These are phyloP conservation scores for Debaryomyces maramus DNA, from an alignment of 805 yeast genomes.

Conservation along the genomic window DNA sequence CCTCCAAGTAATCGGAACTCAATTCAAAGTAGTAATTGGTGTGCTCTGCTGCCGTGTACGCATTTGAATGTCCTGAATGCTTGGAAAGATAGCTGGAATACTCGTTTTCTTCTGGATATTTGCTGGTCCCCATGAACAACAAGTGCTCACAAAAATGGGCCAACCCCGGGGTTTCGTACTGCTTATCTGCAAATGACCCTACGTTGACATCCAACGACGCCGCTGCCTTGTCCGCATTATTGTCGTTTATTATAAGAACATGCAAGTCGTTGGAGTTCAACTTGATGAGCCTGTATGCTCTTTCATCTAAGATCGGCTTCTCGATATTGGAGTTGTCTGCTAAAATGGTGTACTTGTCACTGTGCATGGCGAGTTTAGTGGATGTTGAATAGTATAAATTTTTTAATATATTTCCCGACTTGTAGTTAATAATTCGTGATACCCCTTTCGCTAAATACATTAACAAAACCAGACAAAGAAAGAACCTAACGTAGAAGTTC, in stretches of 20 bases:
- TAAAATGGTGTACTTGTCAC: conserved; percentile 15
- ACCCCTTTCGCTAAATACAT: conserved; percentile 5
- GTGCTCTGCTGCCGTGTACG: conserved; percentile 84
- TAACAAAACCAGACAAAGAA: conserved; percentile 3
- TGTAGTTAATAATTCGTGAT: background rate
- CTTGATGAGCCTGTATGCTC: conserved; percentile 67
- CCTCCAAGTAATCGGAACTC: conserved; percentile 69
- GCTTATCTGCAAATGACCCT: conserved; percentile 72
- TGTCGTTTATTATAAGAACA: conserved; percentile 66
- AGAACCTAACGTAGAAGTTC: conserved; percentile 2
- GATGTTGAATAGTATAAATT: background rate
- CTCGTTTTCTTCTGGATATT: conserved; percentile 74
- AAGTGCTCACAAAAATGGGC: conserved; percentile 73
- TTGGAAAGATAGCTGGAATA: conserved; percentile 72
- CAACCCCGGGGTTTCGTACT: conserved; percentile 59
- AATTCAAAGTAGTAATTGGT: conserved; percentile 92
- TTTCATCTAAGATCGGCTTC: conserved; percentile 65
- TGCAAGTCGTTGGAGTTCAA: conserved; percentile 54
- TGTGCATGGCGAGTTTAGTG: conserved; percentile 3
- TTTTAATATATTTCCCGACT: background rate
- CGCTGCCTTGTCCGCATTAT: conserved; percentile 70
- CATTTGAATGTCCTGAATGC: conserved; percentile 89
- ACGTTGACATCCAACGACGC: conserved; percentile 79
- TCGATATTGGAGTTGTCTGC: conserved; percentile 33
- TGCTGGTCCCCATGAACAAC: conserved; percentile 75